Evolutionary conservation across 768 basidiomycete species (phyloP), one percentile per base, ranked within the genome.

Genomic region (Tulasnella sp.): DNA sequence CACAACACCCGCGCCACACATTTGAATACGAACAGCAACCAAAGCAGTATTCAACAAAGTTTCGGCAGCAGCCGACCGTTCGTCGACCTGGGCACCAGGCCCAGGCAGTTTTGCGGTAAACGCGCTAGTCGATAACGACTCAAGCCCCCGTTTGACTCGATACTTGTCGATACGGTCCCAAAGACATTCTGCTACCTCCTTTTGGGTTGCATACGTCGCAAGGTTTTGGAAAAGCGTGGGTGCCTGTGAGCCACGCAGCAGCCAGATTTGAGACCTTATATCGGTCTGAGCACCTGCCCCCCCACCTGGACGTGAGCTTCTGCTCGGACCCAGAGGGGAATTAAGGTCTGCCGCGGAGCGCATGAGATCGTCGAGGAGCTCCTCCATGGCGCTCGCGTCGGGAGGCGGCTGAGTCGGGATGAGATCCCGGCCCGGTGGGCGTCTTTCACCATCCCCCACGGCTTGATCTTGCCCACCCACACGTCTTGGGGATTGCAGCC

Each of bases 1-100:
- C 0, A 87, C 88, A 14, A 76, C 72, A 2, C 94, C 93, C 15
- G 86, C 72, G 21, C 74, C 76, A 25, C 75, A 73, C 67, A 85
- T 77, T 11, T 69, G 73, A 25, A 91, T 60, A 32, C 76, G 71
- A 8, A 94, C 83, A 57, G 75, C 75, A 11, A 94, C 72, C 31
- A 94, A 67, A 6, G 86, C 86, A 2, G 75, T 71, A 36, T 75
- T 71, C 62, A 81, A 70, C 21, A 89, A 63, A 35, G 73, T 71
- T 0, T 74, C 71, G 3, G 74, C 69, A 14, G 69, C 70, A 6
- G 71, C 40, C 11, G n/a, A n/a, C n/a, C n/a, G n/a, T n/a, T n/a
- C n/a, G n/a, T n/a, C n/a, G n/a, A n/a, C n/a, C n/a, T n/a, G n/a
- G n/a, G n/a, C n/a, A n/a, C n/a, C n/a, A n/a, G n/a, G n/a, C n/a